These are phyloP conservation scores for Neospora caninum DNA, from an alignment of 169 alveolate genomes.

Conservation along the genomic window DNA sequence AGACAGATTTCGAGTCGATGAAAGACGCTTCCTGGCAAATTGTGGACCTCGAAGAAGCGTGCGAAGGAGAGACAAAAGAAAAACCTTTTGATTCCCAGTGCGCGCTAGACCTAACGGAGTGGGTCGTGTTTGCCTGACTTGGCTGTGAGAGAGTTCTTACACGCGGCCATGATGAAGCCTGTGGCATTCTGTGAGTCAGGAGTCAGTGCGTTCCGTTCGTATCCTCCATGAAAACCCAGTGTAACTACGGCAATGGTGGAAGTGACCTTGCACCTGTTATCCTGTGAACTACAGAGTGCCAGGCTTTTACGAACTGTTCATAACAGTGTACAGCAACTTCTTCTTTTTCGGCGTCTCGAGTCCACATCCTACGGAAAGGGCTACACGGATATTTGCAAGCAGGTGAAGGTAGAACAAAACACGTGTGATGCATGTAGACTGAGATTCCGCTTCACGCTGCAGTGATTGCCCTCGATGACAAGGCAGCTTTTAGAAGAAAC, in stretches of 20 bases:
- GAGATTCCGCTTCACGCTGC: too few species aligned
- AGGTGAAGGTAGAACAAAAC: too few species aligned
- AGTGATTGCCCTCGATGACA: too few species aligned
- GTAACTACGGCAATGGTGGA: background rate
- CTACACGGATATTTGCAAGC: too few species aligned
- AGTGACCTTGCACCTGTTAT: background rate
- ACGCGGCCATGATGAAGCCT: background rate
- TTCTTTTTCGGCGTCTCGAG: too few species aligned
- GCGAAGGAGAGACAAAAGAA: background rate
- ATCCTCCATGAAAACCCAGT: background rate
- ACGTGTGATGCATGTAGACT: too few species aligned
- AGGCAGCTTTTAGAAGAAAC: too few species aligned
- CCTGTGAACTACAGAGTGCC: too few species aligned
- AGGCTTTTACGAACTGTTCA: too few species aligned
- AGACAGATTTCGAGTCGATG: background rate
- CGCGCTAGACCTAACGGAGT: background rate
- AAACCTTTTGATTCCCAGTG: background rate
- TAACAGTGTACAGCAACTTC: too few species aligned
- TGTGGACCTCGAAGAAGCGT: background rate
- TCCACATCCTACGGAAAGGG: too few species aligned
- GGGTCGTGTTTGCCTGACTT: background rate
- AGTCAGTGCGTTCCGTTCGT: background rate
- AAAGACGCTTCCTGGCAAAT: background rate
- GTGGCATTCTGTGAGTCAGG: background rate
- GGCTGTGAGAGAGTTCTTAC: background rate